Evolutionary conservation across 208 protist genomes (phyloP).

Genomic region (Naegleria gruberi): DNA sequence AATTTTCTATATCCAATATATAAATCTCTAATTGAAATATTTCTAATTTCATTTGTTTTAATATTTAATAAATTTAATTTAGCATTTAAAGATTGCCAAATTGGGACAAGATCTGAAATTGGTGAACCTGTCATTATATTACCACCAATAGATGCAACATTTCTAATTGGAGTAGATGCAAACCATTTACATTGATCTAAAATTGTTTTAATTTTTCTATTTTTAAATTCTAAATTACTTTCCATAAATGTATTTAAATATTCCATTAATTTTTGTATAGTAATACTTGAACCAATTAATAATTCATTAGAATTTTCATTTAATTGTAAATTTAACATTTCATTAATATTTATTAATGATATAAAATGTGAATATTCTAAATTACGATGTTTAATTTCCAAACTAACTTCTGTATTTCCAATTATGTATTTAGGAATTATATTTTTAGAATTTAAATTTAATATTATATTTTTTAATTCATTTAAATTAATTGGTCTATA

Average conservation of each 20-base stretch:
- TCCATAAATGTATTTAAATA: background rate
- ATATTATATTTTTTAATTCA: slow-evolving; percentile 37
- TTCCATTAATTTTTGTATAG: background rate
- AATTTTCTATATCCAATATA: slow-evolving; percentile 51
- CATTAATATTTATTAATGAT: background rate
- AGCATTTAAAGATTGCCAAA: slow-evolving; percentile 22
- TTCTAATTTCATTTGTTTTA: background rate
- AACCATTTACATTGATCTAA: slow-evolving; percentile 48
- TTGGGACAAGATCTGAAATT: slow-evolving; percentile 65
- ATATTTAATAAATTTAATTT: background rate
- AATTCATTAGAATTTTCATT: background rate
- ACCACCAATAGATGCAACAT: slow-evolving; percentile 61
- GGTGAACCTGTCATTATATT: slow-evolving; percentile 67
- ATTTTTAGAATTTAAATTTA: slow-evolving; percentile 25
- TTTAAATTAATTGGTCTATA: slow-evolving; percentile 42
- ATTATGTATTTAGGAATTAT: slow-evolving; percentile 41
- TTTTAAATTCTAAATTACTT: background rate
- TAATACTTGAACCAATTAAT: background rate
- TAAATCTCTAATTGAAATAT: slow-evolving; percentile 39
- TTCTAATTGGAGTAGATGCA: slow-evolving; percentile 57
- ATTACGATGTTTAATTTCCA: slow-evolving; percentile 49
- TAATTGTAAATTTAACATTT: background rate
- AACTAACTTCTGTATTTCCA: slow-evolving; percentile 59
- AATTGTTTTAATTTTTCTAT: slow-evolving; percentile 29
- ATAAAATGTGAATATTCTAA: slow-evolving; percentile 6